Conservation (phyloP, 768 basidiomycete species). For the Lenzites betulinus region DNA sequence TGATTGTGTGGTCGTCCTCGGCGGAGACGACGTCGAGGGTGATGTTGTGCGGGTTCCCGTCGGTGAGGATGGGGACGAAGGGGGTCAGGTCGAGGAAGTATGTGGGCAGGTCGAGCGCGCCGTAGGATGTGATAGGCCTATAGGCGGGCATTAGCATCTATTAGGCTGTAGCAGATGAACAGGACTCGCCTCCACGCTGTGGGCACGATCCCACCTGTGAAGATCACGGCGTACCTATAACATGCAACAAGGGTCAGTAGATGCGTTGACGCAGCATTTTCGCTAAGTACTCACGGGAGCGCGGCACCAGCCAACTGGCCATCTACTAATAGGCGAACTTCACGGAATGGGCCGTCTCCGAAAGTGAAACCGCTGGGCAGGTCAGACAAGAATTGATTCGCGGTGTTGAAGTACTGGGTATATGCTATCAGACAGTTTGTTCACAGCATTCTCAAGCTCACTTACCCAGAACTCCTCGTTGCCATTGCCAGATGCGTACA, state of each 20-base stretch:
- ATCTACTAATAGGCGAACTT: conserved; percentile 62
- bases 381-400: conserved; percentile 56
- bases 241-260: conserved; percentile 26
- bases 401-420: conserved; percentile 64
- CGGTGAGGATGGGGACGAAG: conserved; percentile 69
- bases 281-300: conserved; percentile 48
- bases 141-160: neutral
- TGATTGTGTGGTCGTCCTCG: conserved; percentile 62
- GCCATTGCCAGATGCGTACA: conserved; percentile 68
- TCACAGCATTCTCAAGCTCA: neutral
- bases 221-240: conserved; percentile 45
- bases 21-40: conserved; percentile 74
- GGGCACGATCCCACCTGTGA: conserved; percentile 76
- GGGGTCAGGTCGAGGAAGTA: conserved; percentile 80
- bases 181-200: conserved; percentile 63
- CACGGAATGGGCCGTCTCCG: conserved; percentile 58
- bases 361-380: conserved; percentile 55
- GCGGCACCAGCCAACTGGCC: conserved; percentile 54
- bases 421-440: neutral
- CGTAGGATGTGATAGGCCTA: conserved; percentile 76
- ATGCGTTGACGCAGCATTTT: neutral
- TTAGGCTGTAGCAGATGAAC: neutral
- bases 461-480: conserved; percentile 80
- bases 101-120: conserved; percentile 74
- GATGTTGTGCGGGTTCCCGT: conserved; percentile 69